phyloP scores from a whole-genome alignment of 441 rosid genomes.

The Viola pubescens region DNA sequence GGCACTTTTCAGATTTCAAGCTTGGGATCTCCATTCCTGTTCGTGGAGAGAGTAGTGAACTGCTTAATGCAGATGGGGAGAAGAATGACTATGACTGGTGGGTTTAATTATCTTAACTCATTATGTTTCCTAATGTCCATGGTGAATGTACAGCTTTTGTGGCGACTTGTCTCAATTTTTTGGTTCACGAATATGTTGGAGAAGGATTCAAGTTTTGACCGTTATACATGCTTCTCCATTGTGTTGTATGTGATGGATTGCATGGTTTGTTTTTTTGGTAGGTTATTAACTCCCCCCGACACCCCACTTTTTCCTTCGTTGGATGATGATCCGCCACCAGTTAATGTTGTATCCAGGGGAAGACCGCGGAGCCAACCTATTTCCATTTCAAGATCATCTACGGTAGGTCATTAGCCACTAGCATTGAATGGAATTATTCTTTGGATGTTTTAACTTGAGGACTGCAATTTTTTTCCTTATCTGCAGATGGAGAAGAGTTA shows the following conservation, averaged over 20 bases:
- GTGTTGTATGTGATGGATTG: constrained; percentile 30
- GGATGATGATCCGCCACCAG: constrained; percentile 71
- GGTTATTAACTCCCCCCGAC: constrained; percentile 98
- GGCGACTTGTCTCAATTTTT: background rate
- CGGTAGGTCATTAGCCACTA: constrained; percentile 44
- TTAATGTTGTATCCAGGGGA: constrained; percentile 58
- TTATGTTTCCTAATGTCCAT: constrained; percentile 7
- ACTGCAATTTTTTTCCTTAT: background rate
- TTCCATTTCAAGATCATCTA: constrained; percentile 90
- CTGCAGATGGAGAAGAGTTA: constrained; percentile 91
- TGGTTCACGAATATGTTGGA: constrained; percentile 5
- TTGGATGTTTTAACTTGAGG: background rate
- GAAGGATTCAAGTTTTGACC: background rate
- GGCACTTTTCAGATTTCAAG: constrained; percentile 73
- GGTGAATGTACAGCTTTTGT: background rate
- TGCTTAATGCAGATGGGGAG: constrained; percentile 78
- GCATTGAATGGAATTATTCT: constrained; percentile 6
- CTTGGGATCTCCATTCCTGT: constrained; percentile 65
- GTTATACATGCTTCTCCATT: constrained; percentile 2
- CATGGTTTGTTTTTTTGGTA: constrained; percentile 34
- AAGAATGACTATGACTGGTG: constrained; percentile 99
- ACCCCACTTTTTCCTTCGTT: constrained; percentile 92
- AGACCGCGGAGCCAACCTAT: constrained; percentile 86
- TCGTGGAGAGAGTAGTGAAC: constrained; percentile 81
- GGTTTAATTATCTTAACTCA: constrained; percentile 22